Percentiles rank a stretch among this genome's conserved stretches.
Conservation (phyloP, 495 filamentous ascomycete genomes). For the Aspergillus cristatus region DNA sequence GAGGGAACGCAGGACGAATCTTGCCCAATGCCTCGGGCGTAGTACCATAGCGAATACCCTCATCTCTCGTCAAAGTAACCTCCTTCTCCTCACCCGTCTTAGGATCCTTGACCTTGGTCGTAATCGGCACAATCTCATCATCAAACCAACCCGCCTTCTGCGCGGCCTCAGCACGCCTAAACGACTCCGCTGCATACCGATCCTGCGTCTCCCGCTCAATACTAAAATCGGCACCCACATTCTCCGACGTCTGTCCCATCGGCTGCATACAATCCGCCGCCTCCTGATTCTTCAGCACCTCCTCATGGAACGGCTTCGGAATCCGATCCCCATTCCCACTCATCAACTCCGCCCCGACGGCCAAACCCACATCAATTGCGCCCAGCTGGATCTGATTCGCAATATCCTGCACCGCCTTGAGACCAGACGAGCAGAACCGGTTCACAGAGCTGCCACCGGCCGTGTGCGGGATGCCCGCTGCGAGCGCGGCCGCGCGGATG, state of each 20-base stretch:
- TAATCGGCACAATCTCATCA: slow-evolving; percentile 89
- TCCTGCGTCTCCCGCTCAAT: slow-evolving; percentile 75
- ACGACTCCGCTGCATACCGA: slow-evolving; percentile 76
- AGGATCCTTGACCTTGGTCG: slow-evolving; percentile 68
- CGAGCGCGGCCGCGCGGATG: slow-evolving; percentile 75
- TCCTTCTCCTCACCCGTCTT: slow-evolving; percentile 69
- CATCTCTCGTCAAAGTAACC: slow-evolving; percentile 73
- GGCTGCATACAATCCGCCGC: slow-evolving; percentile 79
- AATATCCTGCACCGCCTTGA: slow-evolving; percentile 91
- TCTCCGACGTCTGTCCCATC: slow-evolving; percentile 97
- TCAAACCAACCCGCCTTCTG: slow-evolving; percentile 92
- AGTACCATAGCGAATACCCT: slow-evolving; percentile 83
- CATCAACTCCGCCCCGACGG: slow-evolving; percentile 86
- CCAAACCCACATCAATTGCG: slow-evolving; percentile 78
- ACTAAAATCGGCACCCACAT: slow-evolving; percentile 86
- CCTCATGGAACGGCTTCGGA: slow-evolving; percentile 64
- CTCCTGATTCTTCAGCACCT: slow-evolving; percentile 67
- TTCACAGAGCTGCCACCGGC: slow-evolving; percentile 71
- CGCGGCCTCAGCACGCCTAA: slow-evolving; percentile 73
- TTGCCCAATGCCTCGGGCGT: slow-evolving; percentile 73
- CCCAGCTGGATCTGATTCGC: slow-evolving; percentile 77
- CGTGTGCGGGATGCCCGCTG: slow-evolving; percentile 91
- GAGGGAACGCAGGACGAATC: slow-evolving; percentile 84
- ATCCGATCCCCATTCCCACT: slow-evolving; percentile 57
- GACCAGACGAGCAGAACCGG: slow-evolving; percentile 93